Evolutionary conservation across 2,329 filamentous ascomycete genomes (phyloP), one percentile per base, ranked within the genome.

Genomic region (Colletotrichum nymphaeae): DNA sequence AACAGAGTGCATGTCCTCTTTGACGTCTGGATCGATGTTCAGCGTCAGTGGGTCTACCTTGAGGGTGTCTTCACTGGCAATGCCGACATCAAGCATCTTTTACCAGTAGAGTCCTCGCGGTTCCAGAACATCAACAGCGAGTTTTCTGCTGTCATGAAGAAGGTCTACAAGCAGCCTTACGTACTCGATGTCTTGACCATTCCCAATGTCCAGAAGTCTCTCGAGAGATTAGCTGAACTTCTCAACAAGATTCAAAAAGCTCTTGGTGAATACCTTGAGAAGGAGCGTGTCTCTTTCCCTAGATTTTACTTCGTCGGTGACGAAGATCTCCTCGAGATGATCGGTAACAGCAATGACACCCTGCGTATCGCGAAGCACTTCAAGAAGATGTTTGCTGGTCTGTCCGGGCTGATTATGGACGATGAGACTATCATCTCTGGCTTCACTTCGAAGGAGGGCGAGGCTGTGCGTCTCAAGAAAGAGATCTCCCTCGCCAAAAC

Each of bases 21-120:
- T 79, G 97, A 99, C 82, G 95, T 99, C 19, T 99, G 97, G 97
- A 99, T 99, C 78, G 97, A 99, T 84, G 97, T 99, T n/a, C 97
- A 99, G 83, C 93, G 97, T 74, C 97, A 99, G 85, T 99, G 97
- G 97, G 97, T 99, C 8, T 99, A 99, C 82, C 90, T 99, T 5
- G 97, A 99, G 84, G 97, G 97, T 76, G 97, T 99, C 42, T 99
- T 99, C 81, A 98, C 96, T 1, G 97, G 97, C 72, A 99, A 99
- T 80, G 96, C 95, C 52, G 97, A 99, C 80, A 99, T 99, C 87
- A 99, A 98, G 84, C 96, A 98, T 82, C 88, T 99, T 64, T 90
- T 99, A 26, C 97, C 97, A 5, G 95, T 98, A 75, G 97, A 99
- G 81, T 98, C 97, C 1, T 95, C 95, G 12, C 92, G 97, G 71